Conservation (phyloP, 2,329 filamentous ascomycete genomes). For the Epichloe uncinata region DNA sequence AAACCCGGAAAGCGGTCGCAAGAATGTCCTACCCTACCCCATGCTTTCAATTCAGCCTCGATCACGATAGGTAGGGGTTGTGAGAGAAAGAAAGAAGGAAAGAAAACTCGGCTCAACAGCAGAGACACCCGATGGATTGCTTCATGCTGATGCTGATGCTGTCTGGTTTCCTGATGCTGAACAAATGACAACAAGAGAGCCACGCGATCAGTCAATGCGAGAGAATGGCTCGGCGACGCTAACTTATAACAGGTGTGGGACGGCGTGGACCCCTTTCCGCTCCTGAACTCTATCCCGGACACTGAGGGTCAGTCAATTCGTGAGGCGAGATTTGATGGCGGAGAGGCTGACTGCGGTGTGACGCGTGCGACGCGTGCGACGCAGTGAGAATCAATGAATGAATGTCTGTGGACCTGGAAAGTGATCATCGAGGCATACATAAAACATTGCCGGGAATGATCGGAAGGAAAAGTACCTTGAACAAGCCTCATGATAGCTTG, state of each 20-base stretch:
- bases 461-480: not conserved
- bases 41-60: not conserved
- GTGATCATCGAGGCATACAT: not conserved
- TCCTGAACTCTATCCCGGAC: not conserved
- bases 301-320: not conserved
- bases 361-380: not conserved
- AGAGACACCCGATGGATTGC: not conserved
- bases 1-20: not conserved
- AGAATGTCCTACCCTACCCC: not conserved
- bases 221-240: not conserved
- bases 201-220: not conserved
- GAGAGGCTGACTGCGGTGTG: not conserved
- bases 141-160: too few species aligned
- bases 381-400: too few species aligned
- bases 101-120: not conserved
- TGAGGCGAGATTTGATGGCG: not conserved
- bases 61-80: not conserved
- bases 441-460: constrained; percentile 1
- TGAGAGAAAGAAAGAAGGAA: not conserved
- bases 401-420: not conserved
- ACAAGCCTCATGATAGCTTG: not conserved
- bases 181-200: not conserved
- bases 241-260: not conserved
- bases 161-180: not conserved
- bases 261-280: not conserved